Percentiles rank a stretch among this genome's conserved stretches.
phyloP scores from a whole-genome alignment of 805 yeast genomes.

The Brettanomyces bruxellensis region DNA sequence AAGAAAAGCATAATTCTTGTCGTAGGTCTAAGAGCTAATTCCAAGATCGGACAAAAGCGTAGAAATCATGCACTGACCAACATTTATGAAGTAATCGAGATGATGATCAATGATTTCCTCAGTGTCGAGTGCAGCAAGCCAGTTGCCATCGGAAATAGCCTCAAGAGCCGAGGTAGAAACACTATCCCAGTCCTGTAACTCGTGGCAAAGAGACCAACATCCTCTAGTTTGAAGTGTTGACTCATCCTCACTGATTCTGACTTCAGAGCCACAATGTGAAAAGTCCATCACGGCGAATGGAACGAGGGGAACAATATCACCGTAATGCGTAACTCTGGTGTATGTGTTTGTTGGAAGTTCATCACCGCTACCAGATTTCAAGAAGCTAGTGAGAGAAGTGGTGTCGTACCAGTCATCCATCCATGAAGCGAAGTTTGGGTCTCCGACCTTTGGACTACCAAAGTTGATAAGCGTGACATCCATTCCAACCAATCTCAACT shows the following conservation, averaged over 20 bases:
- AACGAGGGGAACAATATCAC: slow-evolving; percentile 2
- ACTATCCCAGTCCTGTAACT: background rate
- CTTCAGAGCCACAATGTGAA: slow-evolving; percentile 1
- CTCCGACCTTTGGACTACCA: slow-evolving; percentile 63
- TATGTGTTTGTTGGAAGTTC: background rate
- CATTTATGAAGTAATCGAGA: background rate
- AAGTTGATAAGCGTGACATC: slow-evolving; percentile 47
- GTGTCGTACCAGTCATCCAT: slow-evolving; percentile 42
- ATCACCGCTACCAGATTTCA: background rate
- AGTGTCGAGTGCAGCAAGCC: background rate
- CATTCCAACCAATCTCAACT: slow-evolving; percentile 44
- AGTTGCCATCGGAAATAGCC: background rate
- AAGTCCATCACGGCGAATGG: slow-evolving; percentile 1
- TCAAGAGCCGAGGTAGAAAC: background rate
- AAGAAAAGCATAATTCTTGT: no score
- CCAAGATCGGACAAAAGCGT: no score
- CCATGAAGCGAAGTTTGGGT: slow-evolving; percentile 38
- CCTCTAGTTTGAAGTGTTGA: background rate
- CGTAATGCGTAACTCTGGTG: background rate
- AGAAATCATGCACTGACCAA: background rate
- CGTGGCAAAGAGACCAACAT: background rate
- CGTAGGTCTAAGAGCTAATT: no score
- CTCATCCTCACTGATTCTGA: background rate
- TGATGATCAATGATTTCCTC: background rate
- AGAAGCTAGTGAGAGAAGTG: background rate